These are phyloP conservation scores for Asclepias syriaca DNA, from an alignment of 257 asterid species.

Conservation along the genomic window DNA sequence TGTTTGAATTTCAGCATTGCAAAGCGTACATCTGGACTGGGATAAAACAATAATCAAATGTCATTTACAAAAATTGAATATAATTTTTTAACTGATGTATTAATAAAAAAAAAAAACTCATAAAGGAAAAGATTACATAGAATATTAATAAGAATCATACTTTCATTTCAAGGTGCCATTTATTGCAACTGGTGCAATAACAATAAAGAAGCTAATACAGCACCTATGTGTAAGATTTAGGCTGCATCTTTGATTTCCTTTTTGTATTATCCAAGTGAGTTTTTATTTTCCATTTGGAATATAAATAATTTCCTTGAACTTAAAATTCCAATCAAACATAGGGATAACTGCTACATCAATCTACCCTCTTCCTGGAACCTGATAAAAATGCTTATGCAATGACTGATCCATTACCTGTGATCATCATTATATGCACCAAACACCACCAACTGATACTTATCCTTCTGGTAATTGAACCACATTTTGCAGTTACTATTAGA, in stretches of 20 bases:
- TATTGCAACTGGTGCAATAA: background rate
- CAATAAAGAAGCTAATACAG: background rate
- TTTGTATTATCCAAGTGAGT: background rate
- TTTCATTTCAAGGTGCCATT: background rate
- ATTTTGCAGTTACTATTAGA: background rate
- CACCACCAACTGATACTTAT: background rate
- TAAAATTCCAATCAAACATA: background rate
- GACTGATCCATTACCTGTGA: background rate
- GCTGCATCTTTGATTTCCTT: background rate
- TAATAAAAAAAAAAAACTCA: background rate
- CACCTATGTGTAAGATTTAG: background rate
- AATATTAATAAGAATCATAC: too few relatives aligned
- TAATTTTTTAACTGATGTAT: background rate
- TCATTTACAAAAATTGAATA: background rate
- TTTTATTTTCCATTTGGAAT: background rate
- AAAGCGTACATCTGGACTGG: conserved; percentile 85
- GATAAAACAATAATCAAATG: conserved; percentile 9
- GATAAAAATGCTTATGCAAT: background rate
- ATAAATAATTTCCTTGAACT: background rate
- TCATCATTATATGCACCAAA: background rate
- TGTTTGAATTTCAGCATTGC: conserved; percentile 57
- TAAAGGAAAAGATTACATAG: background rate
- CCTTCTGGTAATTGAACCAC: background rate
- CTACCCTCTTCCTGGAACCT: background rate
- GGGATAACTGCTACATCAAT: background rate